Conservation (phyloP, 257 asterid species). For the Nicotiana noctiflora region DNA sequence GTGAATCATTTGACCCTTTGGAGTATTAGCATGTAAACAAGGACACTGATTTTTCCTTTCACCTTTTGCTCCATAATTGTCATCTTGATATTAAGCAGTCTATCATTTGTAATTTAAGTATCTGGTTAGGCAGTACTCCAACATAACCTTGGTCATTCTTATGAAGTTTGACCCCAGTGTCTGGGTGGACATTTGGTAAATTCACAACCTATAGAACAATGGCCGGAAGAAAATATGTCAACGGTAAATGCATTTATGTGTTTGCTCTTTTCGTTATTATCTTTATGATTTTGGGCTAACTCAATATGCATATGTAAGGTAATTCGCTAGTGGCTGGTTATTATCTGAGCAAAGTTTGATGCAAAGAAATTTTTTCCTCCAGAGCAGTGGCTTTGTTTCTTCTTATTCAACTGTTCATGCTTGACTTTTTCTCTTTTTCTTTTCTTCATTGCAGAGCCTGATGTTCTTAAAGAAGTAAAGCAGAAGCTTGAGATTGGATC, state of each 20-base stretch:
- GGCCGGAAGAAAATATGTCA: neutral
- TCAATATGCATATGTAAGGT: neutral
- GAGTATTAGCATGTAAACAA: neutral
- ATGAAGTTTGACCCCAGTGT: neutral
- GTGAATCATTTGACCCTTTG: neutral
- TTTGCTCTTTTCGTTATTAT: neutral
- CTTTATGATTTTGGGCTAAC: neutral
- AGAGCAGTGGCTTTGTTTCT: neutral
- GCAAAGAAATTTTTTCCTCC: neutral
- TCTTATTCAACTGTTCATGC: neutral
- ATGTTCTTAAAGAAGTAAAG: slow-evolving; percentile 87
- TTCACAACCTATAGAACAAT: neutral
- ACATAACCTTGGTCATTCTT: neutral
- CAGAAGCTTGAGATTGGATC: slow-evolving; percentile 87
- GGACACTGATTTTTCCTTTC: neutral
- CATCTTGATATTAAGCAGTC: neutral
- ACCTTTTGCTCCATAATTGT: slow-evolving; percentile 1
- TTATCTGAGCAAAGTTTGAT: neutral
- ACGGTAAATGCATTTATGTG: neutral
- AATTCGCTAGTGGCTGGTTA: neutral
- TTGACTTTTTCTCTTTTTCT: neutral
- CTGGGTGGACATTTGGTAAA: neutral
- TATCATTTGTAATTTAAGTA: neutral
- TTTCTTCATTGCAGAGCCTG: slow-evolving; percentile 68
- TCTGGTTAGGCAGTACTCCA: neutral